These are phyloP conservation scores for Sporothrix variecibatus DNA, from an alignment of 2,329 filamentous ascomycete species.

Conservation along the genomic window DNA sequence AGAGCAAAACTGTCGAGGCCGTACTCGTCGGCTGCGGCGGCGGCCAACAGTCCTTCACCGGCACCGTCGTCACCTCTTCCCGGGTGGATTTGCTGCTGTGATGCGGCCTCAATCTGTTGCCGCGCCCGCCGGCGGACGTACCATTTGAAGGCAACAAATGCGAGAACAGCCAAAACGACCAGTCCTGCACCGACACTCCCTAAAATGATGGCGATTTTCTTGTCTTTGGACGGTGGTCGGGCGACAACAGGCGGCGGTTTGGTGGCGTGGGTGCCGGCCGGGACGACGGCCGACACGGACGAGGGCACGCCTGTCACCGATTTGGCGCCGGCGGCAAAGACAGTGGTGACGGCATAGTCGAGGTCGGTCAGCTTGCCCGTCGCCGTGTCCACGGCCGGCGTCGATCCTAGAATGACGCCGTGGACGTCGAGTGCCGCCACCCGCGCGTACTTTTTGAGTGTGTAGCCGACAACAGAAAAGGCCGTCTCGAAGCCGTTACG, in stretches of 20 bases:
- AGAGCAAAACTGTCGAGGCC: background rate
- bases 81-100: background rate
- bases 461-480: background rate
- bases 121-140: background rate
- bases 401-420: background rate
- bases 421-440: constrained; percentile 13
- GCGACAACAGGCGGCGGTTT: background rate
- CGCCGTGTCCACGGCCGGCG: background rate
- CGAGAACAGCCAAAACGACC: background rate
- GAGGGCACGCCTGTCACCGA: background rate
- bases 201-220: background rate
- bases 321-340: background rate
- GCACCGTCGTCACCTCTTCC: background rate
- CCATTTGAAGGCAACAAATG: background rate
- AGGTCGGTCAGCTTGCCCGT: background rate
- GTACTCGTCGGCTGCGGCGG: background rate
- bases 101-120: background rate
- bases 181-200: background rate
- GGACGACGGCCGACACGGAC: background rate
- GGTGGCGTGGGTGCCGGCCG: background rate
- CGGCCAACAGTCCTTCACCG: background rate
- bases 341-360: background rate
- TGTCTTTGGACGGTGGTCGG: background rate
- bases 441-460: background rate
- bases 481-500: constrained; percentile 22